Evolutionary conservation across 331 rosid genomes (phyloP).

Genomic region (Malus hybrid): DNA sequence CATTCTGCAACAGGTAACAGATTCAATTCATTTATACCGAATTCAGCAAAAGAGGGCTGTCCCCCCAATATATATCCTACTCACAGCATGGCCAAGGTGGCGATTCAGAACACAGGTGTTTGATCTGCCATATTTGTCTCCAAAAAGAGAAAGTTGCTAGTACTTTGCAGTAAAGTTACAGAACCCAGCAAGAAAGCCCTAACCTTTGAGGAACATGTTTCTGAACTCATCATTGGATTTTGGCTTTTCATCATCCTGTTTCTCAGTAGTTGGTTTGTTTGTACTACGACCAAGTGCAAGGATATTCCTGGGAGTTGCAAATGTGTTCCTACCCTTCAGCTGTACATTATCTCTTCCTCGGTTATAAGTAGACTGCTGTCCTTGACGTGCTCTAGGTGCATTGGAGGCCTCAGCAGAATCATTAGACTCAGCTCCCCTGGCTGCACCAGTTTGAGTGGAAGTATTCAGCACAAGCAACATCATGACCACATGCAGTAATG

Average conservation of each 20-base stretch:
- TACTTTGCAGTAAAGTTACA: not conserved
- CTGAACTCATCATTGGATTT: slow-evolving; percentile 90
- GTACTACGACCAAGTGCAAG: slow-evolving; percentile 52
- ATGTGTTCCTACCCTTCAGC: slow-evolving; percentile 78
- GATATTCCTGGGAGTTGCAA: slow-evolving; percentile 83
- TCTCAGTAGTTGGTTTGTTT: slow-evolving; percentile 41
- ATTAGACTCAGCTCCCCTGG: slow-evolving; percentile 28
- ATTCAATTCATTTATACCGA: not conserved
- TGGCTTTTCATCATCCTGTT: slow-evolving; percentile 51
- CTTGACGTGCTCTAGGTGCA: slow-evolving; percentile 19
- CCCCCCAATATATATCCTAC: too few species aligned
- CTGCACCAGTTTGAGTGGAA: slow-evolving; percentile 15
- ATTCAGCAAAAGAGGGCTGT: not conserved
- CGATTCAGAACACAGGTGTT: not conserved
- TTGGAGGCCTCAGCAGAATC: slow-evolving; percentile 34
- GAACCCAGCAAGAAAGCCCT: not conserved
- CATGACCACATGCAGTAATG: too few species aligned
- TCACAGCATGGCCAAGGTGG: not conserved
- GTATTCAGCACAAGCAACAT: not conserved
- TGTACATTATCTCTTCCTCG: slow-evolving; percentile 35
- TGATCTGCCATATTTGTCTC: not conserved
- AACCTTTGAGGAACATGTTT: slow-evolving; percentile 54
- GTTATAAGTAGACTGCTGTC: slow-evolving; percentile 27
- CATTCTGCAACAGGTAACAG: not conserved
- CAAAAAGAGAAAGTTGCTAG: not conserved